Evolutionary conservation across 2,329 filamentous ascomycete genomes (phyloP).

Genomic region (Nectriaceae sp.): DNA sequence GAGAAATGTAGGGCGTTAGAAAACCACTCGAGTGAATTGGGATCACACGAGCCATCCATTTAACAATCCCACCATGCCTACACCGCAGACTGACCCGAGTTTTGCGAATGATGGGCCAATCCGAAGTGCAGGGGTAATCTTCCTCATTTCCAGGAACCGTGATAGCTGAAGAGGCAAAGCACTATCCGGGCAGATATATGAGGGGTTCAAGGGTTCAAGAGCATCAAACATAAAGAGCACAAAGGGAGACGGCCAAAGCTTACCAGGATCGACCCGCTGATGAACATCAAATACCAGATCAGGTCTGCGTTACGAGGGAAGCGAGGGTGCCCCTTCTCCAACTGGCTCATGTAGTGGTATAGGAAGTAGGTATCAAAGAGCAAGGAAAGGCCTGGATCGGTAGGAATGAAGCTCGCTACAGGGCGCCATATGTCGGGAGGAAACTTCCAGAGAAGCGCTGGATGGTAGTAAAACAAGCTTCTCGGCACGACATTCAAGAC

Average conservation of each 20-base stretch:
- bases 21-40: constrained; percentile 62
- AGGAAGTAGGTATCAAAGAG: constrained; percentile 75
- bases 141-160: constrained; percentile 84
- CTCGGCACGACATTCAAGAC: constrained; percentile 55
- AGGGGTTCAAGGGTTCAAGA: constrained; percentile 38
- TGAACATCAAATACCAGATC: constrained; percentile 77
- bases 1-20: constrained; percentile 62
- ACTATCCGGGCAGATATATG: constrained; percentile 81
- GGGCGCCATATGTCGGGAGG: constrained; percentile 47
- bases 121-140: constrained; percentile 71
- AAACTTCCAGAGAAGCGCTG: constrained; percentile 52
- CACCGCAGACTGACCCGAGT: constrained; percentile 63
- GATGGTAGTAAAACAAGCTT: constrained; percentile 54
- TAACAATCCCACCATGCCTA: constrained; percentile 76
- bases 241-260: constrained; percentile 45
- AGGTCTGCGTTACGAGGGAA: constrained; percentile 78
- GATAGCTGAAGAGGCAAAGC: constrained; percentile 65
- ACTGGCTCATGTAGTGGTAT: constrained; percentile 73
- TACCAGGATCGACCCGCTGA: constrained; percentile 75
- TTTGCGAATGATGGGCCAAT: constrained; percentile 68
- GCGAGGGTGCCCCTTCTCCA: constrained; percentile 72
- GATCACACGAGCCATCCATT: constrained; percentile 68
- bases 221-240: constrained; percentile 18
- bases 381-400: constrained; percentile 46
- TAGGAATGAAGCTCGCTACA: constrained; percentile 45